Evolutionary conservation across 768 basidiomycete genomes (phyloP).

Genomic region (Mycena indigotica): DNA sequence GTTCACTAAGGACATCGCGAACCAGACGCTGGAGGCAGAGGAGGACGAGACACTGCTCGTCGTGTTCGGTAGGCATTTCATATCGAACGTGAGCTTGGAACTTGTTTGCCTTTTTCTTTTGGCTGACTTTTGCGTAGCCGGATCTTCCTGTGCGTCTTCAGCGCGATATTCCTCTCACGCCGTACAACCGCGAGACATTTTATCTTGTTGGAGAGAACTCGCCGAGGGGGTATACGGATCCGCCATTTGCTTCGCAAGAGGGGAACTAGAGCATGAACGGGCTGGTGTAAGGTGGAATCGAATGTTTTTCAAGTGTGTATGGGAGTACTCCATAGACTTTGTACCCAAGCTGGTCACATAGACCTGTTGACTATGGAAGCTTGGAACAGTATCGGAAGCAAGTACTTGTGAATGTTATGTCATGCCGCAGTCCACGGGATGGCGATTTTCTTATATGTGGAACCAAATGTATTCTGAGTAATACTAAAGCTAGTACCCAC

Average conservation of each 20-base stretch:
- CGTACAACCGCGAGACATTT: slow-evolving; percentile 25
- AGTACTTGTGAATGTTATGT: too few relatives aligned
- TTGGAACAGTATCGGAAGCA: too few relatives aligned
- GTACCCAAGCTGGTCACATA: too few relatives aligned
- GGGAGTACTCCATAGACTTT: too few relatives aligned
- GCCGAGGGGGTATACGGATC: slow-evolving; percentile 34
- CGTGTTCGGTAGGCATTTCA: slow-evolving; percentile 33
- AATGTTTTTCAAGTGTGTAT: too few relatives aligned
- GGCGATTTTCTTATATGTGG: too few relatives aligned
- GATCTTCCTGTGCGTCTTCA: slow-evolving; percentile 34
- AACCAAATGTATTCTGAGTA: too few relatives aligned
- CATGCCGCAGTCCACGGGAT: too few relatives aligned
- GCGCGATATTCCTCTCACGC: slow-evolving; percentile 24
- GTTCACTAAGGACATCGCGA: slow-evolving; percentile 32
- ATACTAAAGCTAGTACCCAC: too few relatives aligned
- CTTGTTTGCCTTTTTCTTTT: background rate
- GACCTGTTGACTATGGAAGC: too few relatives aligned
- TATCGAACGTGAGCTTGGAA: slow-evolving; percentile 17
- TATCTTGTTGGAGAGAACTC: slow-evolving; percentile 27
- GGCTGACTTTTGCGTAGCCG: slow-evolving; percentile 30
- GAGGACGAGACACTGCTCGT: slow-evolving; percentile 22
- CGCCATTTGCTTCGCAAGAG: slow-evolving; percentile 18
- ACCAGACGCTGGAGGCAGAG: slow-evolving; percentile 27
- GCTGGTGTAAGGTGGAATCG: too few relatives aligned
- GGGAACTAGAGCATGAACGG: too few relatives aligned